phyloP scores from a whole-genome alignment of 2,329 filamentous ascomycete genomes.

The Ophiostoma tasmaniense region DNA sequence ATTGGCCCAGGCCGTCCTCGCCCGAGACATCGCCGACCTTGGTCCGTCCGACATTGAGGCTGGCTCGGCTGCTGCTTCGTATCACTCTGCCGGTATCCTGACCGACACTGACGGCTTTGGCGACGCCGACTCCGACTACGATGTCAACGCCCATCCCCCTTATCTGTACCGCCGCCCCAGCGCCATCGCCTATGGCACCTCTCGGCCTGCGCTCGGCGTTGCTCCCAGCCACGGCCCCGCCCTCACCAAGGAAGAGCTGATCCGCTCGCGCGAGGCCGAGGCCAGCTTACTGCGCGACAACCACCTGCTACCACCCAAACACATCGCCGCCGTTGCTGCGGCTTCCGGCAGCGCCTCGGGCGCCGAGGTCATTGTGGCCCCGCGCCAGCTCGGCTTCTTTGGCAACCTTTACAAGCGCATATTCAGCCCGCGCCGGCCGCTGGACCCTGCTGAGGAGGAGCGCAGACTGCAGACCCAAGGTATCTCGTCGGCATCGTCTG shows the following conservation, averaged over 20 bases:
- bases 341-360: not conserved
- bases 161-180: conserved; percentile 66
- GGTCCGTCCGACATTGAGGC: conserved; percentile 43
- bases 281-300: conserved; percentile 56
- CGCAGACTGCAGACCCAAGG: conserved; percentile 57
- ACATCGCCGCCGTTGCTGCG: conserved; percentile 27
- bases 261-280: conserved; percentile 50
- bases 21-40: conserved; percentile 57
- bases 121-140: conserved; percentile 33
- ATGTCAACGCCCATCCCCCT: conserved; percentile 31
- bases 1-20: conserved; percentile 56
- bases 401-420: conserved; percentile 33
- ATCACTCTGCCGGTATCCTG: conserved; percentile 13
- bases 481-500: not conserved
- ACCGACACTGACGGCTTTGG: conserved; percentile 25
- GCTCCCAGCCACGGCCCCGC: conserved; percentile 37
- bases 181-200: conserved; percentile 64
- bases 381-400: conserved; percentile 28
- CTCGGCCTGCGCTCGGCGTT: conserved; percentile 60
- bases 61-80: conserved; percentile 11
- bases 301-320: conserved; percentile 56
- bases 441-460: conserved; percentile 32
- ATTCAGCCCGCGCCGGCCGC: conserved; percentile 50
- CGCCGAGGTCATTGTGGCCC: not conserved
- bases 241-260: conserved; percentile 47